Percentiles rank a stretch among this genome's conserved stretches.
These are phyloP conservation scores for Mycena citricolor DNA, from an alignment of 1,284 basidiomycete species.

Conservation along the genomic window DNA sequence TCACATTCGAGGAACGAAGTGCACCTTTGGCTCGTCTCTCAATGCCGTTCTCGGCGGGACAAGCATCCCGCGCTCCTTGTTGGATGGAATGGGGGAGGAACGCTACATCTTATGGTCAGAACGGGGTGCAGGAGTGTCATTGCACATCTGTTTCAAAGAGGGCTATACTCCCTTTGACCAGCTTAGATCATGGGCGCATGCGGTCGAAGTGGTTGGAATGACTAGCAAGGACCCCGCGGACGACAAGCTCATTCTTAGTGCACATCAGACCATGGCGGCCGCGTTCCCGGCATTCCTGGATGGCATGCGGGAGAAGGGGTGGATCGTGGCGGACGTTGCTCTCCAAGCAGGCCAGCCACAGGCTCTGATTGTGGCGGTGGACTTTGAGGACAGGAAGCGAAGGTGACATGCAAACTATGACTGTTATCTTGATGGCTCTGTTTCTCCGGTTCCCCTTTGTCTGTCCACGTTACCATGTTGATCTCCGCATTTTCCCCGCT, in stretches of 20 bases:
- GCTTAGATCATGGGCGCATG: slow-evolving; percentile 20
- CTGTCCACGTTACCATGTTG: no score
- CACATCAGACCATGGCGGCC: slow-evolving; percentile 27
- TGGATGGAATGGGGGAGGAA: slow-evolving; percentile 9
- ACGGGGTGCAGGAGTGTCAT: slow-evolving; percentile 5
- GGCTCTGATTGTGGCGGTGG: slow-evolving; percentile 28
- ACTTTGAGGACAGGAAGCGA: slow-evolving; percentile 25
- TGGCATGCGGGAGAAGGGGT: slow-evolving; percentile 33
- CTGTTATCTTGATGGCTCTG: no score
- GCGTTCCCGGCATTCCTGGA: slow-evolving; percentile 34
- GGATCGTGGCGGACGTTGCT: slow-evolving; percentile 38
- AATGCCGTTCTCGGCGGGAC: slow-evolving; percentile 7
- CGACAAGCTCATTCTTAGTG: slow-evolving; percentile 25
- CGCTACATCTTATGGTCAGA: slow-evolving; percentile 18
- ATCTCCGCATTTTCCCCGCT: no score
- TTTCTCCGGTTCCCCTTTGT: no score
- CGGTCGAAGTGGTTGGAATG: slow-evolving; percentile 17
- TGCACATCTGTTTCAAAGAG: slow-evolving; percentile 17
- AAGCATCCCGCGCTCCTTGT: slow-evolving; percentile 1
- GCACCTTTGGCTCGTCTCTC: slow-evolving; percentile 44
- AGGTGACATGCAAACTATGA: slow-evolving; percentile 1
- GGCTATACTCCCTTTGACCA: slow-evolving; percentile 14
- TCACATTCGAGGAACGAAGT: slow-evolving; percentile 38
- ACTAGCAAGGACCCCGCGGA: slow-evolving; percentile 7
- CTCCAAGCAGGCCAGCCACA: slow-evolving; percentile 38